phyloP scores from a whole-genome alignment of 1,284 basidiomycete genomes.

The Malassezia psittaci region DNA sequence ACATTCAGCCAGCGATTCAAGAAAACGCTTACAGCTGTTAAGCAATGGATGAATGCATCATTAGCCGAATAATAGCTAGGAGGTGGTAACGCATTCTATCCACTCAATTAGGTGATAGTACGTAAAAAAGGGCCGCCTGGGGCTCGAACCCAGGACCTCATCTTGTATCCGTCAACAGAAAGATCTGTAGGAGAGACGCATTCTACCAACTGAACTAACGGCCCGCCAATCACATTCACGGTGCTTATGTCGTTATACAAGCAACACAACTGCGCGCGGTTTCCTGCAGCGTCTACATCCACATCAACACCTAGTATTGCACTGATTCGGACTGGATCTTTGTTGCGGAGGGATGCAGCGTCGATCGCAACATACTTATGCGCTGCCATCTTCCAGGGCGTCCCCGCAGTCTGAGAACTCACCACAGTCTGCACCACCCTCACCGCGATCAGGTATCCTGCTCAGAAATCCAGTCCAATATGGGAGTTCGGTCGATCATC shows the following conservation, averaged over 20 bases:
- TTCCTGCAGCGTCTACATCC: too few species aligned
- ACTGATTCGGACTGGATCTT: neutral
- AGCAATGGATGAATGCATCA: neutral
- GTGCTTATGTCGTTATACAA: neutral
- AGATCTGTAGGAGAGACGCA: slow-evolving; percentile 18
- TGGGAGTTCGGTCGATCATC: neutral
- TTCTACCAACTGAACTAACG: slow-evolving; percentile 24
- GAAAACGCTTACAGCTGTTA: neutral
- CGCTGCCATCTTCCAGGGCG: slow-evolving; percentile 1
- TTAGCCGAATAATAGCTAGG: neutral
- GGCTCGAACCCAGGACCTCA: slow-evolving; percentile 23
- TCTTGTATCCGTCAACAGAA: slow-evolving; percentile 12
- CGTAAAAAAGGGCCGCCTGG: slow-evolving; percentile 17
- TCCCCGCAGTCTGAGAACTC: neutral
- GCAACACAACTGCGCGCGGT: too few species aligned
- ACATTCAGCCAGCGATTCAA: neutral
- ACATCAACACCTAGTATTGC: too few species aligned
- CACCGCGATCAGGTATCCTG: neutral
- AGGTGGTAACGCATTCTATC: neutral
- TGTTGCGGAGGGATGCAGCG: slow-evolving; percentile 3
- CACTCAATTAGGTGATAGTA: too few species aligned
- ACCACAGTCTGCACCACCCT: neutral
- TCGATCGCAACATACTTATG: slow-evolving; percentile 7
- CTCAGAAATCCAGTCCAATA: neutral
- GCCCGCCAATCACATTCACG: slow-evolving; percentile 6